Conservation (phyloP, 2,329 filamentous ascomycete species). For the Beauveria pseudobassiana region DNA sequence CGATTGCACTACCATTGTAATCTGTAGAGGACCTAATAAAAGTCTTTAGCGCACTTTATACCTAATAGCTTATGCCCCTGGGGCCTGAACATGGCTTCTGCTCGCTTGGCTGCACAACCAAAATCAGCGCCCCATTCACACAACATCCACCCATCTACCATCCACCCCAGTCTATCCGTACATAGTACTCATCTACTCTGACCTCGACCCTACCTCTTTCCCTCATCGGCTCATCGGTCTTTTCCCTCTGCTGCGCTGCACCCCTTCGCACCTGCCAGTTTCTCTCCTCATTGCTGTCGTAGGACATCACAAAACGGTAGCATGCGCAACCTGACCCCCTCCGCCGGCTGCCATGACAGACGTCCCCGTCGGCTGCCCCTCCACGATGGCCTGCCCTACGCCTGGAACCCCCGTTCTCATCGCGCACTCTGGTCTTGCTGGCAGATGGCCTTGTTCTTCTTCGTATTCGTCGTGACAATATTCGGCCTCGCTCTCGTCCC, state of each 20-base stretch:
- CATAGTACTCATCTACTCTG: no score
- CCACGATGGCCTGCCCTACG: slow-evolving; percentile 3
- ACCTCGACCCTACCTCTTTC: no score
- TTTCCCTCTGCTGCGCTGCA: neutral
- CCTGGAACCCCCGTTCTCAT: neutral
- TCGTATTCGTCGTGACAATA: slow-evolving; percentile 19
- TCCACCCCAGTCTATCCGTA: no score
- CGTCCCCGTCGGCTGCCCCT: neutral
- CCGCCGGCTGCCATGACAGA: neutral
- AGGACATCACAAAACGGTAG: neutral
- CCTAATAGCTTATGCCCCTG: no score
- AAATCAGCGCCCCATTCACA: neutral
- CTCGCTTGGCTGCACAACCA: neutral
- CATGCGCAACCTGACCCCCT: neutral
- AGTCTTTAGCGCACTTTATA: no score
- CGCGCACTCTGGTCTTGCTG: slow-evolving; percentile 10
- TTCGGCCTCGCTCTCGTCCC: slow-evolving; percentile 17
- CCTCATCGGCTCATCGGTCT: no score
- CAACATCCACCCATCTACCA: no score
- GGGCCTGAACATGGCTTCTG: no score
- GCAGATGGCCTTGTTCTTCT: slow-evolving; percentile 15
- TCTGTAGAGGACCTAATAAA: no score
- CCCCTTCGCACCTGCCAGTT: neutral
- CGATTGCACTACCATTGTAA: no score
- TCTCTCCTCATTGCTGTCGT: neutral